Conservation (phyloP, 139 green algal species). For the Closterium sp. region DNA sequence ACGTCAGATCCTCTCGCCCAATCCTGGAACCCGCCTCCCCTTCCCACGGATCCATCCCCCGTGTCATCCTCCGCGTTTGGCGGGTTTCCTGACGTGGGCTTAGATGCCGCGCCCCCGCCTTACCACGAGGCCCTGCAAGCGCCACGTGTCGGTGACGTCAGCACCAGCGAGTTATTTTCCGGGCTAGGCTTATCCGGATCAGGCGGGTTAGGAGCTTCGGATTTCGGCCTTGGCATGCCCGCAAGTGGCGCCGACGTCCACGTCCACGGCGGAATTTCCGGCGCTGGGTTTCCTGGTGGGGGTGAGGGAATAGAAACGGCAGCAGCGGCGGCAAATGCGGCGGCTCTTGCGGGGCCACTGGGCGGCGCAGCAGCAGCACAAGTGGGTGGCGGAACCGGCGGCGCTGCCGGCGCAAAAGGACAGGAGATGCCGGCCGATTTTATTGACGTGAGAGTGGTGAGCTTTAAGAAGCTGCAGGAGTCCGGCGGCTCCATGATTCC, state of each 20-base stretch:
- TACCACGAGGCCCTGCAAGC: background rate
- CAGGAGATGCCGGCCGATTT: background rate
- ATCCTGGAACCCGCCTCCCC: background rate
- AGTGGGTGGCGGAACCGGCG: background rate
- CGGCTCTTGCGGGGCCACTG: background rate
- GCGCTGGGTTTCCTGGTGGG: background rate
- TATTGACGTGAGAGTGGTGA: constrained; percentile 23
- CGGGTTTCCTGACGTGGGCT: background rate
- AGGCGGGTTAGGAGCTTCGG: background rate
- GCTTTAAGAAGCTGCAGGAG: constrained; percentile 31
- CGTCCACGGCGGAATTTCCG: background rate
- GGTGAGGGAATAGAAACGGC: background rate
- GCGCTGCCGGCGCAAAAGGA: background rate
- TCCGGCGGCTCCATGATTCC: constrained; percentile 11
- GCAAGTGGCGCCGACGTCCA: background rate
- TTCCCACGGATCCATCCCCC: background rate
- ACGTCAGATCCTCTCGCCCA: background rate
- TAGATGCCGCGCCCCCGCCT: background rate
- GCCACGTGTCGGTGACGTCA: background rate
- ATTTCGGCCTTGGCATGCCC: background rate
- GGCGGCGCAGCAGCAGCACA: background rate
- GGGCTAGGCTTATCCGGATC: background rate
- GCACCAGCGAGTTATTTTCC: background rate
- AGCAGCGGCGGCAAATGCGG: background rate
- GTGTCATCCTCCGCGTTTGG: background rate